Evolutionary conservation across 176 grass and related monocot genomes (phyloP), one percentile per base, ranked within the genome.

Genomic region (Eleusine indica): DNA sequence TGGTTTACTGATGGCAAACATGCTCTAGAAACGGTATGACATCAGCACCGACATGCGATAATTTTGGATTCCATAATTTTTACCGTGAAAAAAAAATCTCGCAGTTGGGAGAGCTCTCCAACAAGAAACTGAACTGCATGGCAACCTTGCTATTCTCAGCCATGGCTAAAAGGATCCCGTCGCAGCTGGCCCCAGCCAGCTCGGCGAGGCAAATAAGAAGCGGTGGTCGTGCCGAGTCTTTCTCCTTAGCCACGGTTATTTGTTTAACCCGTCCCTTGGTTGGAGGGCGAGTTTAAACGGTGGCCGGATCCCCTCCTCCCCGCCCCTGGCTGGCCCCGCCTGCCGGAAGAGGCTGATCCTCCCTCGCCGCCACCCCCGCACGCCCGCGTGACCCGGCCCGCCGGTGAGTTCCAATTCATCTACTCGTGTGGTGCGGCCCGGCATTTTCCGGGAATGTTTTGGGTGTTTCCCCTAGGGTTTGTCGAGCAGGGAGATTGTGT

Each of bases 221-320:
- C 0, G 16, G 48, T 1, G 56, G 42, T 1, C 21, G 29, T 14
- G 13, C 43, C 64, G 61, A 64, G 18, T 12, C 30, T 51, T 29
- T 12, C 43, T 48, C 74, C 9, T 6, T 87, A 84, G 84, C 87
- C 75, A 69, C 79, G 76, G 87, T 74, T 84, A 87, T 68, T 73
- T 67, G 76, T 87, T 92, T 80, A 86, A 73, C 61, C 70, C 84
- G 56, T 68, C 84, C 39, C 67, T 68, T 71, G 68, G 60, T 86
- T 73, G 16, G 17, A 66, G 18, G 61, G 30, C 29, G 75, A 81
- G 70, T 52, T 75, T 25, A 25, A 25, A 25, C 46, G 47, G 32
- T 25, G 12, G 28, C 54, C 32, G 73, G 39, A 35, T 25, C 65
- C n/a, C 66, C 65, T 41, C 14, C 15, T 37, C 16, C 38, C 57